Conservation (phyloP, 2,329 filamentous ascomycete genomes). For the Trichophyton mentagrophytes region DNA sequence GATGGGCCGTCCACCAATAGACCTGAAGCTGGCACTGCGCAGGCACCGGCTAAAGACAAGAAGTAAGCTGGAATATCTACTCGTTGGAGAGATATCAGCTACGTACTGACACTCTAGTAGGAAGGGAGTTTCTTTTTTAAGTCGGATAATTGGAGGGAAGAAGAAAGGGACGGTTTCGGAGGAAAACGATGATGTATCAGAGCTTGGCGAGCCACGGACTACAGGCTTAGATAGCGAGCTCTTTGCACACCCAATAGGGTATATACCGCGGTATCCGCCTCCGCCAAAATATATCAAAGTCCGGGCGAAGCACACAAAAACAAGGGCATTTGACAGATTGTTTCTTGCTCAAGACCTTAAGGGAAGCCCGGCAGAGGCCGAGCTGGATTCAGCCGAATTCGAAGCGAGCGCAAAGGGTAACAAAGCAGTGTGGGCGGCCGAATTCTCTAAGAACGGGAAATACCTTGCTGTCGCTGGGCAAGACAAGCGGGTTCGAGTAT, state of each 20-base stretch:
- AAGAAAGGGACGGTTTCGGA: conserved; percentile 51
- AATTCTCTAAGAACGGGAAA: conserved; percentile 83
- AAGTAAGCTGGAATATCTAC: conserved; percentile 41
- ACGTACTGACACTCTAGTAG: conserved; percentile 33
- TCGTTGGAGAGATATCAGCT: neutral
- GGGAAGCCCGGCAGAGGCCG: conserved; percentile 31
- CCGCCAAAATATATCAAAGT: conserved; percentile 87
- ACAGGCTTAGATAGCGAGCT: conserved; percentile 74
- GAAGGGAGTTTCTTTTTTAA: conserved; percentile 82
- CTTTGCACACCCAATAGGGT: conserved; percentile 68
- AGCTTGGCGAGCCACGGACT: conserved; percentile 54
- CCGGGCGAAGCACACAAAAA: conserved; percentile 65
- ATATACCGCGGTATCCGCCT: conserved; percentile 74
- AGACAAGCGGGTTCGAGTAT: conserved; percentile 73
- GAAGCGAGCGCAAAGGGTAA: conserved; percentile 23
- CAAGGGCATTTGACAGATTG: conserved; percentile 67
- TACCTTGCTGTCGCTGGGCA: conserved; percentile 88
- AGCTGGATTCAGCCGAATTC: conserved; percentile 16
- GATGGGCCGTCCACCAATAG: conserved; percentile 19
- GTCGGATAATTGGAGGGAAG: conserved; percentile 64
- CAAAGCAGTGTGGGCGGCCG: conserved; percentile 77
- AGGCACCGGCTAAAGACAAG: conserved; percentile 44
- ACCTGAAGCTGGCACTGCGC: conserved; percentile 10
- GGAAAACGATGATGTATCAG: conserved; percentile 50
- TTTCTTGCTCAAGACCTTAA: conserved; percentile 88